Conservation (phyloP, 768 basidiomycete genomes). For the Kwoniella bestiolae region DNA sequence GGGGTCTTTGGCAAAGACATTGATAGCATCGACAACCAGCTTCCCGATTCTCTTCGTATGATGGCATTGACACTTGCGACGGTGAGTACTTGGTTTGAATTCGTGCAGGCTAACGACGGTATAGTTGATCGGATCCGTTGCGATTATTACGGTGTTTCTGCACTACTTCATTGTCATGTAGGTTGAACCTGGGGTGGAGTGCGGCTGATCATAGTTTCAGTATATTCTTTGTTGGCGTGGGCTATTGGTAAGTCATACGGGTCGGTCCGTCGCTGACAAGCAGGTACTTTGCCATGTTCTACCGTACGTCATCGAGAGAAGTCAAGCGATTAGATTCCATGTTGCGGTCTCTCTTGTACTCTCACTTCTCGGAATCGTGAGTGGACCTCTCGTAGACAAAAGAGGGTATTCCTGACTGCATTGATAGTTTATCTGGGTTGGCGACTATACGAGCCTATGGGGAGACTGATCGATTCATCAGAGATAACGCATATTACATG, state of each 20-base stretch:
- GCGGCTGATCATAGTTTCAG: constrained; percentile 9
- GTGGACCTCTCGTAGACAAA: constrained; percentile 61
- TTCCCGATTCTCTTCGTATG: constrained; percentile 52
- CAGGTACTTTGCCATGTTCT: constrained; percentile 67
- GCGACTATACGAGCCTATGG: constrained; percentile 83
- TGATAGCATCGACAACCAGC: constrained; percentile 53
- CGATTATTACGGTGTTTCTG: constrained; percentile 51
- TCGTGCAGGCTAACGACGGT: background rate
- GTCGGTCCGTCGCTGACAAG: background rate
- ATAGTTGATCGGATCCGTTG: constrained; percentile 41
- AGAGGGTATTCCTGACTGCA: background rate
- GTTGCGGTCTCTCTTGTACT: constrained; percentile 81
- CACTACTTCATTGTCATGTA: constrained; percentile 52
- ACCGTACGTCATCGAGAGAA: constrained; percentile 81
- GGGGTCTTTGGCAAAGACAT: constrained; percentile 56
- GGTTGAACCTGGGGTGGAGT: background rate
- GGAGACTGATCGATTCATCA: constrained; percentile 72
- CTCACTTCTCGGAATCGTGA: constrained; percentile 87
- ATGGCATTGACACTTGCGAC: constrained; percentile 67
- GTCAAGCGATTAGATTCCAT: constrained; percentile 74
- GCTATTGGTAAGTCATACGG: constrained; percentile 34
- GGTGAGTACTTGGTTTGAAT: constrained; percentile 55
- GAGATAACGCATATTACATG: constrained; percentile 74
- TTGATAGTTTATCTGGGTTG: constrained; percentile 43
- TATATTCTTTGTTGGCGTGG: constrained; percentile 43